A percentile compares a stretch with the other conserved stretches of the same genome.
Conservation (phyloP, 1,284 basidiomycete species). For the Puccinia triticina region DNA sequence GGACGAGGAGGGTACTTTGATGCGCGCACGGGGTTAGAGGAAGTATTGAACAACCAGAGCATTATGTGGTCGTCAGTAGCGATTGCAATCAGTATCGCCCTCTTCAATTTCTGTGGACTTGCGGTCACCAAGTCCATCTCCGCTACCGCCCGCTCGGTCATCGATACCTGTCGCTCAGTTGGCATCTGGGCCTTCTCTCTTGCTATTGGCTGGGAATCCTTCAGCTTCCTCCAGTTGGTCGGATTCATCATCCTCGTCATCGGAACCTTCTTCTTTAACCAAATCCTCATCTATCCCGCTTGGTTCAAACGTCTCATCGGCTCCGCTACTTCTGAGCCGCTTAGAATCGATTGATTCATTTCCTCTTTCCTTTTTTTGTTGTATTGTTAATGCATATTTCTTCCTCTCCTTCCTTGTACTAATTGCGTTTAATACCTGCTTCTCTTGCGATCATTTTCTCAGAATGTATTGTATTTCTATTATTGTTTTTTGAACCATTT, state of each 20-base stretch:
- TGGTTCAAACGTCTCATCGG: slow-evolving; percentile 25
- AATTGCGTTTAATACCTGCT: not conserved
- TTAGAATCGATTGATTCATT: not conserved
- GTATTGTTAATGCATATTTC: not conserved
- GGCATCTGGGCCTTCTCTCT: slow-evolving; percentile 87
- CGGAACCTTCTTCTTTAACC: slow-evolving; percentile 61
- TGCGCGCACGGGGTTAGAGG: slow-evolving; percentile 81
- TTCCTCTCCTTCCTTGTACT: not conserved
- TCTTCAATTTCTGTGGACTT: slow-evolving; percentile 95
- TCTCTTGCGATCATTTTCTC: not conserved
- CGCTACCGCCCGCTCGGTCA: slow-evolving; percentile 81
- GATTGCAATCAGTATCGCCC: slow-evolving; percentile 70
- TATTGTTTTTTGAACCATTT: not conserved
- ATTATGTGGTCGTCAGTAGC: slow-evolving; percentile 78
- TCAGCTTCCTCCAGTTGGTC: slow-evolving; percentile 79
- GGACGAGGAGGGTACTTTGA: slow-evolving; percentile 81
- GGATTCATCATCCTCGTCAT: slow-evolving; percentile 91
- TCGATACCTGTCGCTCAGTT: slow-evolving; percentile 93
- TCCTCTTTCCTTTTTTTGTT: not conserved
- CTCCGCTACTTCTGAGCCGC: not conserved
- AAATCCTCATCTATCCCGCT: slow-evolving; percentile 27
- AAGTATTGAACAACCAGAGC: slow-evolving; percentile 77
- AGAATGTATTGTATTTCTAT: not conserved
- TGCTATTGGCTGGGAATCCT: slow-evolving; percentile 88
- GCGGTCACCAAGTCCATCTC: slow-evolving; percentile 87